A percentile compares a stretch with the other conserved stretches of the same genome.
Conservation (phyloP, 1,284 basidiomycete genomes). For the Apiotrichum laibachii region DNA sequence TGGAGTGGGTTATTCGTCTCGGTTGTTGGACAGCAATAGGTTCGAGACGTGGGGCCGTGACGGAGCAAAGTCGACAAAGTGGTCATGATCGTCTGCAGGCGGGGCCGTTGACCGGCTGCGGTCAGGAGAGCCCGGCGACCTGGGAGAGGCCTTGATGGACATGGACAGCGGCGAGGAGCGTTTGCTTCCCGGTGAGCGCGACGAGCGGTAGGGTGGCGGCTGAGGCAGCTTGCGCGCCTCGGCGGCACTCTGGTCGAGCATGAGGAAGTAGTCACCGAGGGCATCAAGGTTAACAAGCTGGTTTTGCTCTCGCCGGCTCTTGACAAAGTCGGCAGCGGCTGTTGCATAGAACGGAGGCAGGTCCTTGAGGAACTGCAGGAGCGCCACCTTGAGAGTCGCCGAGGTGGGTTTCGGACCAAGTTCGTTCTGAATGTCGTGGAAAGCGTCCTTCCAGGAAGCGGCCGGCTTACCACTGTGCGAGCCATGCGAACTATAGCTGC, state of each 20-base stretch:
- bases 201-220: not conserved
- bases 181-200: not conserved
- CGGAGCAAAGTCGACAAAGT: slow-evolving; percentile 16
- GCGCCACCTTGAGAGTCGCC: slow-evolving; percentile 1
- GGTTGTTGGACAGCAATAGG: slow-evolving; percentile 5
- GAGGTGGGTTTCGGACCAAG: slow-evolving; percentile 3
- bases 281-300: slow-evolving; percentile 16
- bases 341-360: slow-evolving; percentile 15
- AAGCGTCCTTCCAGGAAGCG: not conserved
- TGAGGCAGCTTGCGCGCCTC: not conserved
- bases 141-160: not conserved
- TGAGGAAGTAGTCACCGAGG: slow-evolving; percentile 13
- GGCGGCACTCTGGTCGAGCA: slow-evolving; percentile 13
- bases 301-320: not conserved
- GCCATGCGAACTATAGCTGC: not conserved
- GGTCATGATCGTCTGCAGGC: not conserved
- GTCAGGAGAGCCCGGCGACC: not conserved
- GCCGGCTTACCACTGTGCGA: not conserved
- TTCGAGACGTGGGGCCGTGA: slow-evolving; percentile 17
- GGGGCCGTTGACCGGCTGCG: not conserved
- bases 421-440: slow-evolving; percentile 4
- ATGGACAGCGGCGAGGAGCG: not conserved
- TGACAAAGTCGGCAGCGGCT: slow-evolving; percentile 11
- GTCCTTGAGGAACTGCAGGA: slow-evolving; percentile 10
- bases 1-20: not conserved